phyloP scores from a whole-genome alignment of 1,139 yeast species.

The Spathaspora jeffriesii region DNA sequence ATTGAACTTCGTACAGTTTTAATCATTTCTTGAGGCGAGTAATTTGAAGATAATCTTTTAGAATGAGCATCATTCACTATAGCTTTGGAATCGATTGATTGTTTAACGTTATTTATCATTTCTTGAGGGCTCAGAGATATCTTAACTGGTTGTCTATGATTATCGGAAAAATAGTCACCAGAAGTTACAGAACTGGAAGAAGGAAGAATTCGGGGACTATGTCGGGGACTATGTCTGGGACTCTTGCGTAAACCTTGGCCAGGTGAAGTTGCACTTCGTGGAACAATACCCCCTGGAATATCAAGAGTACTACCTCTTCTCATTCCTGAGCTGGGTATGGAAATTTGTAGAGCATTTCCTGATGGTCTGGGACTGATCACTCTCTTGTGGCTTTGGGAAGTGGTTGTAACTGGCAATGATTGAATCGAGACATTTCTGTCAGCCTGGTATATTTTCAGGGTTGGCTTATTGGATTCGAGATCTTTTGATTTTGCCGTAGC shows the following conservation, averaged over 20 bases:
- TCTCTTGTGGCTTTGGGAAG: not conserved
- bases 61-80: conserved; percentile 15
- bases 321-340: not conserved
- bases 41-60: conserved; percentile 20
- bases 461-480: conserved; percentile 4
- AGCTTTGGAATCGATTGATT: conserved; percentile 23
- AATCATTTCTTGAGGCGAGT: conserved; percentile 31
- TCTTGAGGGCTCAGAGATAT: conserved; percentile 19
- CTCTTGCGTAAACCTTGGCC: not conserved
- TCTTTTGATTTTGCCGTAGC: conserved; percentile 10
- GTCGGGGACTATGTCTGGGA: conserved; percentile 4
- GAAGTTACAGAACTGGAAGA: not conserved
- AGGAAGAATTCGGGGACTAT: conserved; percentile 1
- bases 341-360: not conserved
- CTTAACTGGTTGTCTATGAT: not conserved
- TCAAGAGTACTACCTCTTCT: conserved; percentile 2
- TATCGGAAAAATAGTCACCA: conserved; percentile 4
- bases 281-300: not conserved
- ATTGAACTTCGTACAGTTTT: conserved; percentile 24
- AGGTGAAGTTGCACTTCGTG: not conserved
- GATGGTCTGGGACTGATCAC: not conserved
- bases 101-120: conserved; percentile 23
- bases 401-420: conserved; percentile 3
- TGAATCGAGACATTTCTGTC: conserved; percentile 1
- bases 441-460: not conserved